phyloP scores from a whole-genome alignment of 345 rosid genomes.

The Acer yangbiense region DNA sequence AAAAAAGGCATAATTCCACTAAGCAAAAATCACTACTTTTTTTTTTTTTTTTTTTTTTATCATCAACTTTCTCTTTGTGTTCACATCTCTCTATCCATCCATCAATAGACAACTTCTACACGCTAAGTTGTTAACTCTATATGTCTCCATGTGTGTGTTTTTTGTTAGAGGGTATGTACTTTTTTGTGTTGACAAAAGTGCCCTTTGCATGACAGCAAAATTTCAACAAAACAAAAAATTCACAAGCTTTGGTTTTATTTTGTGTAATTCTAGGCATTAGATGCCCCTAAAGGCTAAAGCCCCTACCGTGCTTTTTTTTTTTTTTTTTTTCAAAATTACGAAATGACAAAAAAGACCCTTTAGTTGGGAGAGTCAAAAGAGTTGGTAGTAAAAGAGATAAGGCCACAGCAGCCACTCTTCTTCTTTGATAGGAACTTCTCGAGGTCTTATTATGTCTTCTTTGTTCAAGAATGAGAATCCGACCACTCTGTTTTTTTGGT shows the following conservation, averaged over 20 bases:
- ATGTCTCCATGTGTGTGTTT: background rate
- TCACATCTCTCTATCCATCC: slow-evolving; percentile 30
- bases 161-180: slow-evolving; percentile 26
- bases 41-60: background rate
- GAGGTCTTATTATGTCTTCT: slow-evolving; percentile 36
- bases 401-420: background rate
- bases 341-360: background rate
- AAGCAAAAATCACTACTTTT: slow-evolving; percentile 20
- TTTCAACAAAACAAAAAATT: background rate
- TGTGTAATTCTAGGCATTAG: slow-evolving; percentile 4
- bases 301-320: background rate
- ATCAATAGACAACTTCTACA: slow-evolving; percentile 39
- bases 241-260: background rate
- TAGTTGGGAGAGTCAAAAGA: slow-evolving; percentile 19
- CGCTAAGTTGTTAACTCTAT: slow-evolving; percentile 37
- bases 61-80: slow-evolving; percentile 10
- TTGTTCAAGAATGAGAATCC: slow-evolving; percentile 31
- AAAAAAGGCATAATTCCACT: slow-evolving; percentile 28
- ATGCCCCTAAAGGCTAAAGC: background rate
- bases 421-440: slow-evolving; percentile 33
- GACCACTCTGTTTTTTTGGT: background rate
- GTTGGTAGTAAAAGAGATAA: slow-evolving; percentile 14
- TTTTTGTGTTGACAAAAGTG: slow-evolving; percentile 28
- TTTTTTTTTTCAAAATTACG: slow-evolving; percentile 4
- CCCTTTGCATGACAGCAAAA: slow-evolving; percentile 29